A percentile compares a stretch with the other conserved stretches of the same genome.
Conservation (phyloP, 768 basidiomycete genomes). For the Termitomyces sp. region DNA sequence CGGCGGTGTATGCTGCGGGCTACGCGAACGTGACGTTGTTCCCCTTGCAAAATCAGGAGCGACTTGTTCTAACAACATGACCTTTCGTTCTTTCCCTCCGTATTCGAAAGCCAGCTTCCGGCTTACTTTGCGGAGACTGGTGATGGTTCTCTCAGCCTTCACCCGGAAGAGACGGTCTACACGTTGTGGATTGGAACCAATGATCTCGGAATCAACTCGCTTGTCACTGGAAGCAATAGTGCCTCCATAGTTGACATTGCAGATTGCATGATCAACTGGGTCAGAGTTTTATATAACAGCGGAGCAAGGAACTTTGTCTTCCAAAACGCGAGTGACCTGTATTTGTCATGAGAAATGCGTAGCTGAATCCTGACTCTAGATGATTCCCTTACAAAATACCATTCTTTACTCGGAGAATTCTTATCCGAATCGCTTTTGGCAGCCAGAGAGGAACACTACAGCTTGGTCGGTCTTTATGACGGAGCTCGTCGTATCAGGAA, state of each 20-base stretch:
- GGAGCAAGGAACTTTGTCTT: conserved; percentile 67
- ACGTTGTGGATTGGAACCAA: conserved; percentile 68
- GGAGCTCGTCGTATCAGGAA: conserved; percentile 46
- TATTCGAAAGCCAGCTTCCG: conserved; percentile 56
- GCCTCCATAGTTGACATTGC: conserved; percentile 57
- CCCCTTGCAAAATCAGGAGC: conserved; percentile 59
- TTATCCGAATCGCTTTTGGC: conserved; percentile 49
- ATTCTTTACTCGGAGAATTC: conserved; percentile 42
- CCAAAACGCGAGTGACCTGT: conserved; percentile 47
- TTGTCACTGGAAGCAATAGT: conserved; percentile 46
- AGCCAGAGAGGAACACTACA: conserved; percentile 43
- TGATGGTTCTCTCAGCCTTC: conserved; percentile 34
- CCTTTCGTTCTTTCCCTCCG: conserved; percentile 51
- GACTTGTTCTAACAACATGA: conserved; percentile 61
- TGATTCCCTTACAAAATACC: conserved; percentile 49
- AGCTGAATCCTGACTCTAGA: conserved; percentile 24
- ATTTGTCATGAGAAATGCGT: neutral
- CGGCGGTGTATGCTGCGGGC: conserved; percentile 47
- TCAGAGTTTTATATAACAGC: conserved; percentile 46
- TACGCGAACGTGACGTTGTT: conserved; percentile 49
- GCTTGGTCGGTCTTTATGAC: conserved; percentile 53
- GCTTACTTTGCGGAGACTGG: conserved; percentile 38
- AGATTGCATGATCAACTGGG: conserved; percentile 54
- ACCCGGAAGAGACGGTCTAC: conserved; percentile 47
- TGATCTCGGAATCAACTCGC: conserved; percentile 50